Conservation (phyloP, 73 alveolate genomes). For the Durusdinium trenchii region DNA sequence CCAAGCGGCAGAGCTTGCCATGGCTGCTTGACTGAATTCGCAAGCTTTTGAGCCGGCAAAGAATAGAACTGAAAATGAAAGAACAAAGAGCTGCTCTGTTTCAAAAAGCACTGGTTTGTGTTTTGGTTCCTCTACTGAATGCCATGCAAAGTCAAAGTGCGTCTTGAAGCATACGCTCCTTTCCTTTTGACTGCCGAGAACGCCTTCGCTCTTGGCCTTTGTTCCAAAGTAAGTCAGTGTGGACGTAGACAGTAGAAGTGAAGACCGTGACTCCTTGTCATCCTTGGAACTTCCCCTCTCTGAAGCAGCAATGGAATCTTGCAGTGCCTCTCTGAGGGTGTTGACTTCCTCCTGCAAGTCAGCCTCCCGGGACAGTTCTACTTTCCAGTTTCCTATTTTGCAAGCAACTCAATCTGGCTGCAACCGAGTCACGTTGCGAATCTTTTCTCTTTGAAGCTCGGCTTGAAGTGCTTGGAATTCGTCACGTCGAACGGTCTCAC, state of each 20-base stretch:
- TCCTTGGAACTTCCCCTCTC: background rate
- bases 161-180: background rate
- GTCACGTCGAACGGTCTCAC: background rate
- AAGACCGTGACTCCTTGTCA: background rate
- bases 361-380: background rate
- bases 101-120: background rate
- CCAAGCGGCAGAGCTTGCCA: background rate
- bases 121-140: too few relatives aligned
- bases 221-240: slow-evolving; percentile 34
- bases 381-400: background rate
- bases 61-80: background rate
- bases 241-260: background rate
- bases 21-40: background rate
- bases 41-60: background rate
- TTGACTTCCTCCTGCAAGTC: slow-evolving; percentile 12
- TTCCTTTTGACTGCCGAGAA: background rate
- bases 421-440: slow-evolving; percentile 10
- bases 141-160: too few relatives aligned
- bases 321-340: slow-evolving; percentile 9
- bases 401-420: background rate
- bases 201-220: slow-evolving; percentile 33
- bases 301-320: background rate
- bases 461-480: slow-evolving; percentile 1
- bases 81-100: background rate
- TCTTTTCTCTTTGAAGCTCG: slow-evolving; percentile 7